Evolutionary conservation across 2,329 filamentous ascomycete species (phyloP).

Genomic region (Diplodia mutila): DNA sequence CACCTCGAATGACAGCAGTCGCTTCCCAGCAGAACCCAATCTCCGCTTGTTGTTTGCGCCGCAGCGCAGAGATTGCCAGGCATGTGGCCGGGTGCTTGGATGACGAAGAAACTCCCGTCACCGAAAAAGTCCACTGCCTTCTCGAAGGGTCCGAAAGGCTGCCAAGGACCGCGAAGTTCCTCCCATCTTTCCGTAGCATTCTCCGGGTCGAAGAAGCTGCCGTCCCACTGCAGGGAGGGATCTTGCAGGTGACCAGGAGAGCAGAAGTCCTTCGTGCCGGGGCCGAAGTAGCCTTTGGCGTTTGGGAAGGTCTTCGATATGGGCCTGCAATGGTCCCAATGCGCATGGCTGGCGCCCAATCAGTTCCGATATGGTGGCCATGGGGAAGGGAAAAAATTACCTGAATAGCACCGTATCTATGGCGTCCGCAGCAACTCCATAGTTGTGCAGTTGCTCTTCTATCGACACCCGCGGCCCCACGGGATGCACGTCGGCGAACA

Average conservation of each 20-base stretch:
- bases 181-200: conserved; percentile 35
- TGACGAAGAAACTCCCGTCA: conserved; percentile 46
- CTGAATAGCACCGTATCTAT: conserved; percentile 3
- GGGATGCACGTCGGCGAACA: conserved; percentile 36
- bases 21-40: conserved; percentile 40
- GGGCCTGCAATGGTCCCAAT: conserved; percentile 40
- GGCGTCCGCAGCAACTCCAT: conserved; percentile 26
- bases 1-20: conserved; percentile 43
- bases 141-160: conserved; percentile 41
- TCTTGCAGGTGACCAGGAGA: conserved; percentile 38
- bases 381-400: not conserved
- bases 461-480: conserved; percentile 37
- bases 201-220: conserved; percentile 39
- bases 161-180: conserved; percentile 38
- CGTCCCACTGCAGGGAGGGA: conserved; percentile 37
- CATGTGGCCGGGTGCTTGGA: conserved; percentile 45
- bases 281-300: conserved; percentile 38
- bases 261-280: conserved; percentile 36
- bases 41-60: conserved; percentile 33
- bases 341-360: conserved; percentile 34
- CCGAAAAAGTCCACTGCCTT: conserved; percentile 43
- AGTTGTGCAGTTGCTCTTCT: conserved; percentile 34
- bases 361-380: not conserved
- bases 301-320: conserved; percentile 37
- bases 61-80: conserved; percentile 45